phyloP scores from a whole-genome alignment of 345 rosid genomes.

The Cardamine occulta region DNA sequence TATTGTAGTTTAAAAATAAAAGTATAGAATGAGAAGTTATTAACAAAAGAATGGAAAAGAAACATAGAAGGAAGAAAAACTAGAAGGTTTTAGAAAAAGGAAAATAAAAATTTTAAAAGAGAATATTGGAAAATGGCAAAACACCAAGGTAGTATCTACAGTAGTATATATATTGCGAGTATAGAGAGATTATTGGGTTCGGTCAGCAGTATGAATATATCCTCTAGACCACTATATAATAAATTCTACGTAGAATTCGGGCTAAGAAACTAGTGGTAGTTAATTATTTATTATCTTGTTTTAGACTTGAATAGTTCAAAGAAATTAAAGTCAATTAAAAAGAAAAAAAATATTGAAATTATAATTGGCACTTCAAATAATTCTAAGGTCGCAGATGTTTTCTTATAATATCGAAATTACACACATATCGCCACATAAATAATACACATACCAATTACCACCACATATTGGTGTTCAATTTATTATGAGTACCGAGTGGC shows the following conservation, averaged over 20 bases:
- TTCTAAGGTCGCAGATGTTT: slow-evolving; percentile 2
- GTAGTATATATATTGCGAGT: too few relatives aligned
- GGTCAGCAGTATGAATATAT: not conserved
- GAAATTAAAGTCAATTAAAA: not conserved
- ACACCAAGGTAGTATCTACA: not conserved
- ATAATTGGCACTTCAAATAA: slow-evolving; percentile 18
- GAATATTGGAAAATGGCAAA: not conserved
- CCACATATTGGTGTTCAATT: not conserved
- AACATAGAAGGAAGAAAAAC: not conserved
- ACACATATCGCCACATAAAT: slow-evolving; percentile 6
- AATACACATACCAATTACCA: not conserved
- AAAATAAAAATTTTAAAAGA: not conserved
- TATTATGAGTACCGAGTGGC: not conserved
- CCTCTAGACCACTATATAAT: not conserved
- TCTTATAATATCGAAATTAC: not conserved
- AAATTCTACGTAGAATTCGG: not conserved
- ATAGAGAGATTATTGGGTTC: too few relatives aligned
- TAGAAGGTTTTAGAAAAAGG: not conserved
- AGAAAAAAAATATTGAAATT: not conserved
- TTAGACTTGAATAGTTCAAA: slow-evolving; percentile 17
- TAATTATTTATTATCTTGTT: not conserved
- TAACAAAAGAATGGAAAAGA: not conserved
- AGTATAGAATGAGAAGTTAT: not conserved
- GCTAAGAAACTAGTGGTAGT: not conserved
- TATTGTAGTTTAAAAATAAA: not conserved